Base-by-base conservation (phyloP, 2,329 filamentous ascomycete genomes). In the Penicillium sumatraense region DNA sequence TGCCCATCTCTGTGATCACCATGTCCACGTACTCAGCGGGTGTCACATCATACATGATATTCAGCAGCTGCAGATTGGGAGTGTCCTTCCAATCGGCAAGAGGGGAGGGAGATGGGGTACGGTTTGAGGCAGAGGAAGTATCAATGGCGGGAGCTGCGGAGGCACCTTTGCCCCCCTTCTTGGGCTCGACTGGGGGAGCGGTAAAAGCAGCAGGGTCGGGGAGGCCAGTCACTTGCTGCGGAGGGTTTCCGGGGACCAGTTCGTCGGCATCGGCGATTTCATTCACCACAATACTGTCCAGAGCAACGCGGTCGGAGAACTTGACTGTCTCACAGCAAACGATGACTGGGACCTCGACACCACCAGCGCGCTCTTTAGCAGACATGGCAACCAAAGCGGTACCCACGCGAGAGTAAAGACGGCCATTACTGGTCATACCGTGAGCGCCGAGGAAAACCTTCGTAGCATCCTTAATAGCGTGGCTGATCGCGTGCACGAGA, bases 311-410 rank as follows among this genome's bases (percentile, higher is more conserved):
- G 65, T 91, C 87, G 67, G 95, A 90, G 72, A 98, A 97, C 76
- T 98, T 99, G 78, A 98, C 88, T 3, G 89, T 95, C 78, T 98
- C 93, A 73, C 91, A 96, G 56, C 96, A 89, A 3, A 96, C 91
- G 29, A 96, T 87, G 55, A 98, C 91, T 1, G 90, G 89, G 33
- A 93, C 85, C 54, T 89, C 87, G 18, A 86, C 81, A 5, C 75
- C 76, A 31, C 75, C 74, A 13, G 70, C 69, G 31, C 73, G 75
- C 53, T 89, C 86, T 49, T 88, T 86, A 5, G 93, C 93, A 38
- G 89, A 86, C 80, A 95, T 89, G 16, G 93, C 93, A 9, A 98
- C 84, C 56, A 95, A 85, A 21, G 90, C 91, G 3, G 93, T 96
- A 57, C 95, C 95, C 9, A 91, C 86, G 18, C 92, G 86, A 4